A percentile compares a stretch with the other conserved stretches of the same genome.
Conservation (phyloP, 257 asterid genomes). For the Nicotiana tomentosiformis region DNA sequence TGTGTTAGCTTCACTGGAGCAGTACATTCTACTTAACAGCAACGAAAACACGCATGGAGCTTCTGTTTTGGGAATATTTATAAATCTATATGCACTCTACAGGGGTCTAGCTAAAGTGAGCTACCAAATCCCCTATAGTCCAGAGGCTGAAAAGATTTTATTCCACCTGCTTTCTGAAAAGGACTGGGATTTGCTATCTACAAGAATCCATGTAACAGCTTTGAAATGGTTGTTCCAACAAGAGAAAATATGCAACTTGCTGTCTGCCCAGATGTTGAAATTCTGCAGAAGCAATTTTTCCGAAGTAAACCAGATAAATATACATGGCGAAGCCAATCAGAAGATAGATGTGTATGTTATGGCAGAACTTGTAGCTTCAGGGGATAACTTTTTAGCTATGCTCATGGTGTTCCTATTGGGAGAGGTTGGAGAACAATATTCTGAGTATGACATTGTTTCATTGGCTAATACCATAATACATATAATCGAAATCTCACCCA, state of each 20-base stretch:
- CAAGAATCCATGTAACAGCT: slow-evolving; percentile 59
- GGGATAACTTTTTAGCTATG: slow-evolving; percentile 53
- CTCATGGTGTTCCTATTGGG: slow-evolving; percentile 49
- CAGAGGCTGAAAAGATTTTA: slow-evolving; percentile 76
- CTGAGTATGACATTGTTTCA: slow-evolving; percentile 49
- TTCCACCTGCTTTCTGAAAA: slow-evolving; percentile 55
- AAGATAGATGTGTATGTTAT: slow-evolving; percentile 40
- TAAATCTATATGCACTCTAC: slow-evolving; percentile 68
- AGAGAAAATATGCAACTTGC: slow-evolving; percentile 58
- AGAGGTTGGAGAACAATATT: slow-evolving; percentile 44
- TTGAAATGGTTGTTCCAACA: slow-evolving; percentile 92
- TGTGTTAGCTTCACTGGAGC: slow-evolving; percentile 88
- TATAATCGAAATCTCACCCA: slow-evolving; percentile 54
- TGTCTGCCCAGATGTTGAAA: slow-evolving; percentile 57
- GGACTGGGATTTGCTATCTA: slow-evolving; percentile 71
- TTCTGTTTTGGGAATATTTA: slow-evolving; percentile 43
- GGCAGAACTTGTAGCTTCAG: slow-evolving; percentile 63
- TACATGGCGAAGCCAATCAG: slow-evolving; percentile 26
- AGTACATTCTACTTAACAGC: slow-evolving; percentile 73
- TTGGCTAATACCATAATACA: slow-evolving; percentile 42
- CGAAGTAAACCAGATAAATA: slow-evolving; percentile 22
- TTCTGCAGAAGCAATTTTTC: slow-evolving; percentile 47
- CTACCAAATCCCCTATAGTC: slow-evolving; percentile 84
- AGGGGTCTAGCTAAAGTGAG: slow-evolving; percentile 71
- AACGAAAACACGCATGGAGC: slow-evolving; percentile 30